Percentiles rank a stretch among this genome's conserved stretches.
These are phyloP conservation scores for Metrosideros polymorpha DNA, from an alignment of 441 rosid genomes.

Conservation along the genomic window DNA sequence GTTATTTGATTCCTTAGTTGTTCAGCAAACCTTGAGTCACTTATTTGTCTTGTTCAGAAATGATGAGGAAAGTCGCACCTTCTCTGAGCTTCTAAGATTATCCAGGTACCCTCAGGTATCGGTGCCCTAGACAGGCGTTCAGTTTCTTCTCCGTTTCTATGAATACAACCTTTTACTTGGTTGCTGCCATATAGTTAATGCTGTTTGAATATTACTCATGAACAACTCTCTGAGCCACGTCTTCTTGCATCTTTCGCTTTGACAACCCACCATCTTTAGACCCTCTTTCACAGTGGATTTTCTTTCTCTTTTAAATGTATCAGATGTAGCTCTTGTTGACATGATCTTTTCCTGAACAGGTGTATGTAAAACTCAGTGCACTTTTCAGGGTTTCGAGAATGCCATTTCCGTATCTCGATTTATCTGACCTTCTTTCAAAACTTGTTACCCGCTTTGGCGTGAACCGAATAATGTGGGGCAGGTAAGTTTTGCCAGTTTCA, in stretches of 20 bases:
- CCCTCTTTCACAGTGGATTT: not conserved
- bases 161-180: not conserved
- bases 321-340: not conserved
- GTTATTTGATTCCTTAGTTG: not conserved
- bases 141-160: not conserved
- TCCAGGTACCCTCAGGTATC: conserved; percentile 75
- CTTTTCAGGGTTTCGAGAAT: conserved; percentile 71
- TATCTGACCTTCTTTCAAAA: conserved; percentile 46
- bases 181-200: not conserved
- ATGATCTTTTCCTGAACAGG: conserved; percentile 28
- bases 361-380: conserved; percentile 79
- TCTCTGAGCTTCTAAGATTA: conserved; percentile 62
- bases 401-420: conserved; percentile 57
- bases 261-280: not conserved
- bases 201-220: not conserved
- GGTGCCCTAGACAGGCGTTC: not conserved
- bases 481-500: conserved; percentile 20
- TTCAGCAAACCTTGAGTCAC: not conserved
- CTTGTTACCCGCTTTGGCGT: conserved; percentile 57
- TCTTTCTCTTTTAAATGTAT: not conserved
- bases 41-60: conserved; percentile 34
- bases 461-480: conserved; percentile 91
- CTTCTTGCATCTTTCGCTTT: not conserved
- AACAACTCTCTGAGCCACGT: not conserved
- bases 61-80: conserved; percentile 44